Evolutionary conservation across 495 filamentous ascomycete species (phyloP).

Genomic region (Letharia lupina): DNA sequence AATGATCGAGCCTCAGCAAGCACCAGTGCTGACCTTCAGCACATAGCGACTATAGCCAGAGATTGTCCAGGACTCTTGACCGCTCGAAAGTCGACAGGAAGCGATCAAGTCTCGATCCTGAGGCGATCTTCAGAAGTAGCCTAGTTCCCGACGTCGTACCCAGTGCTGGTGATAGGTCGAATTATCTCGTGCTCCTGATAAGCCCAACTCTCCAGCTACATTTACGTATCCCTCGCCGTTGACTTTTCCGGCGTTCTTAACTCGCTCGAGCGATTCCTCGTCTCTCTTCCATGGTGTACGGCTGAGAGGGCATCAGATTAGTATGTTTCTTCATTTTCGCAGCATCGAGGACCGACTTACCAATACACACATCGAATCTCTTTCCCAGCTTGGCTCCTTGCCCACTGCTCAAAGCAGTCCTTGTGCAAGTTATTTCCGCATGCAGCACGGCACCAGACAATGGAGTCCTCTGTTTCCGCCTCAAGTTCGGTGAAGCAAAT

Average conservation of each 20-base stretch:
- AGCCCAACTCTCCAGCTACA: slow-evolving; percentile 53
- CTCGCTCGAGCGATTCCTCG: slow-evolving; percentile 38
- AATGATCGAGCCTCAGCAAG: not conserved
- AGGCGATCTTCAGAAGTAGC: slow-evolving; percentile 7
- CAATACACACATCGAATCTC: slow-evolving; percentile 62
- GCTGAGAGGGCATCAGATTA: slow-evolving; percentile 27
- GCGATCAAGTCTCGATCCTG: not conserved
- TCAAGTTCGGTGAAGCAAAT: slow-evolving; percentile 70
- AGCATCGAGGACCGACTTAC: slow-evolving; percentile 27
- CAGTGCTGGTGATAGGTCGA: slow-evolving; percentile 39
- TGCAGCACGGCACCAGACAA: slow-evolving; percentile 62
- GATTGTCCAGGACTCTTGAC: not conserved
- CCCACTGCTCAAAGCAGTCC: slow-evolving; percentile 65
- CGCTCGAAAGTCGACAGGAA: not conserved
- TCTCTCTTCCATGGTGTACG: slow-evolving; percentile 56
- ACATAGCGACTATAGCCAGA: not conserved
- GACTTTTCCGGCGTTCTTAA: slow-evolving; percentile 35
- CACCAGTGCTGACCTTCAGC: not conserved
- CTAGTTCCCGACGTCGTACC: slow-evolving; percentile 26
- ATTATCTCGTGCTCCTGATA: slow-evolving; percentile 45
- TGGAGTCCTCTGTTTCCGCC: slow-evolving; percentile 39
- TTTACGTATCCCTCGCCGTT: slow-evolving; percentile 58
- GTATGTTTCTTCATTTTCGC: not conserved
- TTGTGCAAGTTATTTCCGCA: slow-evolving; percentile 77
- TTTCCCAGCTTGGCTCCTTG: slow-evolving; percentile 41